Base-by-base conservation (phyloP, 2,329 filamentous ascomycete species). In the Calonectria fujianensis region DNA sequence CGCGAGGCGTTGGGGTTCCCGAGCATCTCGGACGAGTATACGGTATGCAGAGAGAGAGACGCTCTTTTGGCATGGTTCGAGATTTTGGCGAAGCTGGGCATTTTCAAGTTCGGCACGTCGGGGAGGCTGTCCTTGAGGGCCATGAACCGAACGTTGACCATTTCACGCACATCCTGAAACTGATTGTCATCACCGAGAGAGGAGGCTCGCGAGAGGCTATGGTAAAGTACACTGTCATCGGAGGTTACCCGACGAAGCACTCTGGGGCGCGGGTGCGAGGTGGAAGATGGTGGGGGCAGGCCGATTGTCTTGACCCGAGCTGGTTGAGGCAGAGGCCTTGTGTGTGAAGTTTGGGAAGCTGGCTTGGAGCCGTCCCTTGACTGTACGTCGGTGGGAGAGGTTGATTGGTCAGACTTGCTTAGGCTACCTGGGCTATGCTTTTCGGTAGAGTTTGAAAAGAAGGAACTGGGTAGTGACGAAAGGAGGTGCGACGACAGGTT, bases 121-220 rank as follows among this genome's bases (percentile, higher is more conserved):
- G 95, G 93, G 75, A 95, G 91, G 82, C 94, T 97, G 83, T 98
- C 96, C 82, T 93, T 94, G 83, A 98, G 94, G 6, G 96, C 96
- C 86, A 98, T 98, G 82, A 97, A 89, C 52, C 96, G 91, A 79
- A 94, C 95, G 81, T 98, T 98, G 78, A 96, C 94, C 87, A 97
- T 95, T 75, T 95, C 94, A 54, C 93, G 91, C 16, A 98, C 92
- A 83, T 97, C 89, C 65, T 94, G 91, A 83, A 97, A 98, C 57
- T 93, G 90, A 50, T 92, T 91, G 80, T 96, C 95, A 82, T 98
- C 95, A 2, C 96, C 96, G 0, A 97, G 89, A 0, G 95, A 97
- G 0, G 96, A 97, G 0, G 94, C 93, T 32, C 93, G 90, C 0
- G 96, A 98, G 3, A 96, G 87, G 6, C 91, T 93, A 78, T 95